Conservation (phyloP, 2,329 filamentous ascomycete genomes). For the Cadophora sp. region DNA sequence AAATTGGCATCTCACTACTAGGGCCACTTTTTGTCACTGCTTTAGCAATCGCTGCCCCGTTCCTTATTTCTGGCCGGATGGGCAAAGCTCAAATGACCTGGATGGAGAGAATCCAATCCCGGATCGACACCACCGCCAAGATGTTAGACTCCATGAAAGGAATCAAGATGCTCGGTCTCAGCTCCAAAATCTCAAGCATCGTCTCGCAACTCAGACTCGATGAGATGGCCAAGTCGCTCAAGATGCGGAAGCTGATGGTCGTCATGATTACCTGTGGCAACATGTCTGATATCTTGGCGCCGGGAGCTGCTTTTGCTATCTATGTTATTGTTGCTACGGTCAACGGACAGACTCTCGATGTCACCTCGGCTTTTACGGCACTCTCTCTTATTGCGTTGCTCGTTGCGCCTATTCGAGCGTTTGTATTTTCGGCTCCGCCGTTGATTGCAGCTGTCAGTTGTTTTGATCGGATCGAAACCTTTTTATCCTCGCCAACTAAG, state of each 20-base stretch:
- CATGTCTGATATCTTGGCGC: slow-evolving; percentile 43
- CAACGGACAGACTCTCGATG: slow-evolving; percentile 41
- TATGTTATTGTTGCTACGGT: slow-evolving; percentile 43
- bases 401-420: slow-evolving; percentile 48
- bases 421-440: slow-evolving; percentile 49
- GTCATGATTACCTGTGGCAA: slow-evolving; percentile 32
- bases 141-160: slow-evolving; percentile 42
- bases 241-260: slow-evolving; percentile 33
- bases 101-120: slow-evolving; percentile 34
- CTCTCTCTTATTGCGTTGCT: slow-evolving; percentile 51
- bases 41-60: slow-evolving; percentile 29
- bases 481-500: slow-evolving; percentile 34
- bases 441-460: slow-evolving; percentile 49
- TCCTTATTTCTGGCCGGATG: slow-evolving; percentile 31
- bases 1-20: slow-evolving; percentile 39
- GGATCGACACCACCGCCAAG: slow-evolving; percentile 35
- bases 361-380: slow-evolving; percentile 48
- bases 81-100: slow-evolving; percentile 34
- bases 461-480: slow-evolving; percentile 50
- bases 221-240: slow-evolving; percentile 31
- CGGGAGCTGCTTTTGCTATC: slow-evolving; percentile 49
- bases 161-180: slow-evolving; percentile 46
- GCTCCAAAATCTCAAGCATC: slow-evolving; percentile 42
- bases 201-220: slow-evolving; percentile 46
- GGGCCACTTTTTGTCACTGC: slow-evolving; percentile 29